Evolutionary conservation across 192 early-diverging fungal species (phyloP).

Genomic region (Cetraspora pellucida): DNA sequence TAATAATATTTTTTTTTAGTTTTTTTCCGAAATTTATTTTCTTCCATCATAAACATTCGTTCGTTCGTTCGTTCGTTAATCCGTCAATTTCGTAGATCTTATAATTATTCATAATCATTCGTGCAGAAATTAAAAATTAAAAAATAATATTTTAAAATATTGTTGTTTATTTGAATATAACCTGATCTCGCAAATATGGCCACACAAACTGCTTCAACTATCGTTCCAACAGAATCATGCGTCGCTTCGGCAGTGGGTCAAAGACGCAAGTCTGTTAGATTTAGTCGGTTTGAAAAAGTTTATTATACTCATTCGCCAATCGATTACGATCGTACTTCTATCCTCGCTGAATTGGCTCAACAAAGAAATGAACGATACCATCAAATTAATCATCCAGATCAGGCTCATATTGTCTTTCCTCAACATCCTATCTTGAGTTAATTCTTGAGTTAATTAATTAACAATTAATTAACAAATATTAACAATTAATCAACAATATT

Average conservation of each 20-base stretch:
- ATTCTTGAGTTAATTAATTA: too few relatives aligned
- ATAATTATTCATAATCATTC: neutral
- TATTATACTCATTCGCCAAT: constrained; percentile 34
- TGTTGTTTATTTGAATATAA: neutral
- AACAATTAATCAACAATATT: too few relatives aligned
- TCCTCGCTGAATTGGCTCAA: constrained; percentile 12
- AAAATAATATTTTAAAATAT: too few relatives aligned
- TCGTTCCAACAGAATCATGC: neutral
- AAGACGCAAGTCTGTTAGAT: constrained; percentile 31
- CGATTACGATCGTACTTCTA: constrained; percentile 34
- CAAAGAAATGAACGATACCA: too few relatives aligned
- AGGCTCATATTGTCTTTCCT: too few relatives aligned
- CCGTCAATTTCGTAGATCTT: neutral
- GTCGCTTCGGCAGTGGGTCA: neutral
- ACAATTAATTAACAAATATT: too few relatives aligned
- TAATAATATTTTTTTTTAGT: neutral
- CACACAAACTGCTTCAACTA: neutral
- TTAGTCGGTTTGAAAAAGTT: constrained; percentile 35
- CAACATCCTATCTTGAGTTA: too few relatives aligned
- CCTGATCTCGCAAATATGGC: neutral
- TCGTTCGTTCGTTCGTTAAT: neutral
- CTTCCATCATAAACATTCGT: neutral
- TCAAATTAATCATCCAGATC: too few relatives aligned
- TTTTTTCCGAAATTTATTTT: constrained; percentile 6
- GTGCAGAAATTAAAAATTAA: too few relatives aligned